phyloP scores from a whole-genome alignment of 768 basidiomycete species.

The Tulasnella sp. region DNA sequence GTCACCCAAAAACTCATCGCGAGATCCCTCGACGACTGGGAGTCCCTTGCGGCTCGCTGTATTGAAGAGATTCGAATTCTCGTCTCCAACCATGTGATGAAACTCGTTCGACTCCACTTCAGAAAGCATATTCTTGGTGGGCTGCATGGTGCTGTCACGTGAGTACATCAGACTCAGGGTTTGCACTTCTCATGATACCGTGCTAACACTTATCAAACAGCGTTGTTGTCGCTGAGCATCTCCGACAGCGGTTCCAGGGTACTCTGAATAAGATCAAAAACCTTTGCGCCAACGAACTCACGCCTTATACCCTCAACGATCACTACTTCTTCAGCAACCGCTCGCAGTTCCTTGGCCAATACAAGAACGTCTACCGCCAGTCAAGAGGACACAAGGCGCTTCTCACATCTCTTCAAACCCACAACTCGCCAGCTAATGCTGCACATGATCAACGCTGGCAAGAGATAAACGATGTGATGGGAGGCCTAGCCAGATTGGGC shows the following conservation, averaged over 20 bases:
- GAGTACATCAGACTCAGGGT: conserved; percentile 15
- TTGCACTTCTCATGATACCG: no score
- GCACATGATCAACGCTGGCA: not conserved
- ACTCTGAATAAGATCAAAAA: conserved; percentile 2
- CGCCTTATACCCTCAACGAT: conserved; percentile 10
- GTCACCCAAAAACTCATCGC: conserved; percentile 30
- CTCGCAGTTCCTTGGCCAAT: conserved; percentile 3
- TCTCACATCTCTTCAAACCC: not conserved
- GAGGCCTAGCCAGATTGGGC: conserved; percentile 30
- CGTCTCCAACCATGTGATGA: not conserved
- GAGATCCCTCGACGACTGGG: not conserved
- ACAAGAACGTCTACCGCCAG: conserved; percentile 3
- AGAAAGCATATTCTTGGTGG: conserved; percentile 27
- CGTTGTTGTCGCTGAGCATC: not conserved
- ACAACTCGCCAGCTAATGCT: not conserved
- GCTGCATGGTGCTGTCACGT: conserved; percentile 6
- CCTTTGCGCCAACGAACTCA: not conserved
- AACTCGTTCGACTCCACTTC: conserved; percentile 28
- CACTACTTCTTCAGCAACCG: conserved; percentile 12
- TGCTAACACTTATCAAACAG: not conserved
- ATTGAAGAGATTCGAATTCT: not conserved
- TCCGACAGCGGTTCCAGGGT: not conserved
- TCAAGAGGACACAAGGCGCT: conserved; percentile 2
- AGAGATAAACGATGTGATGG: not conserved
- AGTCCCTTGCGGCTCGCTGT: not conserved